Conservation (phyloP, 2,329 filamentous ascomycete species). For the Macrophomina tecta region DNA sequence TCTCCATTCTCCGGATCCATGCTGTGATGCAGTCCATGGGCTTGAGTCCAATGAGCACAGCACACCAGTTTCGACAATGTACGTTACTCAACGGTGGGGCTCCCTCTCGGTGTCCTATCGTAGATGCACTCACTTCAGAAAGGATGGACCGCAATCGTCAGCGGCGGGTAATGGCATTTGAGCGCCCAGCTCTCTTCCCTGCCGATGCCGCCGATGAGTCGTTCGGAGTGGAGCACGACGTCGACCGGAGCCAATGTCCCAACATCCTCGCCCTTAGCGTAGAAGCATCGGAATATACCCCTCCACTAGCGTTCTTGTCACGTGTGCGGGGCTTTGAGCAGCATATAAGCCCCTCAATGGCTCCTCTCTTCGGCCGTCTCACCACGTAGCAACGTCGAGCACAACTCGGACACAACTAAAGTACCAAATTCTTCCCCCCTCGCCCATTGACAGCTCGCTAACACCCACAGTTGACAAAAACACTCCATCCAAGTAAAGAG, state of each 20-base stretch:
- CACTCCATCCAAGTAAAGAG: slow-evolving; percentile 19
- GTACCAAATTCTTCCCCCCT: slow-evolving; percentile 5
- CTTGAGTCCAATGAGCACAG: too few relatives aligned
- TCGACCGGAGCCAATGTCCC: slow-evolving; percentile 1
- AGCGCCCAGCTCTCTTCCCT: neutral
- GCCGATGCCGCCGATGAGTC: neutral
- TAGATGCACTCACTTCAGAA: too few relatives aligned
- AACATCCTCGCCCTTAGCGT: neutral
- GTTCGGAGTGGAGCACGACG: slow-evolving; percentile 16
- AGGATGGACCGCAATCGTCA: neutral
- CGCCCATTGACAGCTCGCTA: neutral
- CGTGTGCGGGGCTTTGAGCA: slow-evolving; percentile 27
- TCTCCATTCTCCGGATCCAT: neutral
- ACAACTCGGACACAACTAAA: neutral
- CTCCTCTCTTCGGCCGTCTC: neutral
- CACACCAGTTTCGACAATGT: neutral
- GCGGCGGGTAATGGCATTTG: neutral
- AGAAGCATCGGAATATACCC: slow-evolving; percentile 8
- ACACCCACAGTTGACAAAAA: neutral
- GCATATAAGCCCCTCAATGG: slow-evolving; percentile 1
- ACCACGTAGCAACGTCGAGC: neutral
- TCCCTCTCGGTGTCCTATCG: neutral
- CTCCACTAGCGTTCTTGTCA: slow-evolving; percentile 24
- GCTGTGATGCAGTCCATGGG: neutral
- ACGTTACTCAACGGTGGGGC: neutral